Base-by-base conservation (phyloP, 2,329 filamentous ascomycete species). In the Allantophomopsis cytisporea region DNA sequence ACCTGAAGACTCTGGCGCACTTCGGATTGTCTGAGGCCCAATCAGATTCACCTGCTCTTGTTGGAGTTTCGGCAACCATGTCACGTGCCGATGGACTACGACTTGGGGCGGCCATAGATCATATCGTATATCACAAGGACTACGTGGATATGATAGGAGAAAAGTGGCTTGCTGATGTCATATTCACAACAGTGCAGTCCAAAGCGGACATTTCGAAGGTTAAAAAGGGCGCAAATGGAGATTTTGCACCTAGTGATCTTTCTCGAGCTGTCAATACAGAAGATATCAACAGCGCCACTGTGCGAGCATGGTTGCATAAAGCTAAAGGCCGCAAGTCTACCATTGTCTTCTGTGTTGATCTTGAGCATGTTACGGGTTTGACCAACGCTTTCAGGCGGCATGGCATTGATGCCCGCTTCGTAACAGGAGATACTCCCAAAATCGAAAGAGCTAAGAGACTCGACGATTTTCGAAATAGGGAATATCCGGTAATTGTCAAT, bases 71-170 rank as follows among this genome's bases (percentile, higher is more conserved):
- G 8, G 91, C 91, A 3, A 81, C 76, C 1, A 71, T 81, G 42
- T 78, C 76, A 10, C 65, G 89, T 36, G 86, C 86, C 43, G 89
- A 96, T 54, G 89, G 89, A 0, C 63, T 94, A 23, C 77, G 74
- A 43, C 67, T 96, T 2, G 88, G 88, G 1, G 69, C 80, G 11
- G 88, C 82, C 23, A 91, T 96, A 50, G 89, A 96, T 50, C 83
- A 94, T 53, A 94, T 96, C 44, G 89, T 95, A 36, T 96, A 94
- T 51, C 89, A 96, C 58, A 91, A 87, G 48, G 78, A 84, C 52
- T 86, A 83, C 45, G 66, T 82, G 21, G 80, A 83, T 46, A 83
- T 84, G 79, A 84, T 95, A 43, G 78, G 79, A 28, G 86, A 93
- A 41, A 87, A 91, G 33, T 96, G 88, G 87, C 71, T 98, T 11